These are phyloP conservation scores for Paramecium biaurelia DNA, from an alignment of 73 alveolate genomes.

Conservation along the genomic window DNA sequence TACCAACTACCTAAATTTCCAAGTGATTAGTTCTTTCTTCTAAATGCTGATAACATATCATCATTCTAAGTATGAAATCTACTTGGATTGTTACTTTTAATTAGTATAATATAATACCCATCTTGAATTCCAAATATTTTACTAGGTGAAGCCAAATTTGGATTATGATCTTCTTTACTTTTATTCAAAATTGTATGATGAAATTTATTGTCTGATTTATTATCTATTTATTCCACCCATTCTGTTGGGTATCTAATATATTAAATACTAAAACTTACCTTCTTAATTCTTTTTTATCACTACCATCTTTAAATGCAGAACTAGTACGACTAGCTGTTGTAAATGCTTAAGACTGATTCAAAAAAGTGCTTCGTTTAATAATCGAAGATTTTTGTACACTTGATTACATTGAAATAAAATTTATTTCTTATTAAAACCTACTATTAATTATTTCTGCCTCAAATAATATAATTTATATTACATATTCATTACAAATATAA, in stretches of 20 bases:
- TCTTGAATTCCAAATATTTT: conserved; percentile 20
- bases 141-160: conserved; percentile 14
- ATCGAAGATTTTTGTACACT: conserved; percentile 6
- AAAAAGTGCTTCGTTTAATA: background rate
- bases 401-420: conserved; percentile 1
- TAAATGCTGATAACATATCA: background rate
- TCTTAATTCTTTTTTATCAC: conserved; percentile 4
- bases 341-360: background rate
- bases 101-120: background rate
- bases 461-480: background rate
- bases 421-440: background rate
- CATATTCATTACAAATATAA: too few species aligned
- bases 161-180: background rate
- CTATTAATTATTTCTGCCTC: background rate
- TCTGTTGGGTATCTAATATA: background rate
- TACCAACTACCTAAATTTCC: conserved; percentile 43
- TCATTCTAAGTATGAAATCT: conserved; percentile 23
- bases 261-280: background rate
- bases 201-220: conserved; percentile 6
- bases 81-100: background rate
- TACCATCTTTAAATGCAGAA: background rate
- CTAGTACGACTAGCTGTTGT: background rate
- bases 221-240: background rate
- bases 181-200: background rate
- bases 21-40: conserved; percentile 6